Evolutionary conservation across 2,329 filamentous ascomycete species (phyloP).

Genomic region (Fusarium temperatum): DNA sequence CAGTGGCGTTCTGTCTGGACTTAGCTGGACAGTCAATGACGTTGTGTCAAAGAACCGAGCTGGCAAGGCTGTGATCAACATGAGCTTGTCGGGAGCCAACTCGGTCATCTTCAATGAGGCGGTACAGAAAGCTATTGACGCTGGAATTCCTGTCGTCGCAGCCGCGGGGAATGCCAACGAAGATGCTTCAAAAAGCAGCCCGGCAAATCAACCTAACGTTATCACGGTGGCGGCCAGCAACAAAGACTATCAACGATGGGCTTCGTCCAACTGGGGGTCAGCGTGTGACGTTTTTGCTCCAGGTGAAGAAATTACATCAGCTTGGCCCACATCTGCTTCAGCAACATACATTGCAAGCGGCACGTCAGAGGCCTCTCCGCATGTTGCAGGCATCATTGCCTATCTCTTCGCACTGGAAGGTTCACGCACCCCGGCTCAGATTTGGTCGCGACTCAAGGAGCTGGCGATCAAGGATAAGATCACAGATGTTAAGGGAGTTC

Average conservation of each 20-base stretch:
- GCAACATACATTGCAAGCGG: background rate
- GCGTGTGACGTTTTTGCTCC: conserved; percentile 17
- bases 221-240: conserved; percentile 44
- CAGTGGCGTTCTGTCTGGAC: conserved; percentile 39
- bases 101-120: conserved; percentile 28
- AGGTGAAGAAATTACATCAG: conserved; percentile 34
- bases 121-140: conserved; percentile 25
- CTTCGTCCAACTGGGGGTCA: conserved; percentile 56
- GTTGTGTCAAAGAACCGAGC: conserved; percentile 39
- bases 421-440: background rate
- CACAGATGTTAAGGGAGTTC: conserved; percentile 4
- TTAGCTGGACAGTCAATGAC: conserved; percentile 47
- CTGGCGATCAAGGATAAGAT: conserved; percentile 25
- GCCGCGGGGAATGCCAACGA: conserved; percentile 32
- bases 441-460: conserved; percentile 3
- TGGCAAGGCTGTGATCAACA: conserved; percentile 52
- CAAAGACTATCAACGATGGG: conserved; percentile 47
- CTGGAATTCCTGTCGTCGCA: conserved; percentile 51
- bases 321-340: conserved; percentile 24
- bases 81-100: conserved; percentile 48
- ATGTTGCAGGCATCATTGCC: conserved; percentile 35
- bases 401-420: conserved; percentile 36
- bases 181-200: conserved; percentile 8
- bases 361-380: conserved; percentile 29
- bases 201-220: conserved; percentile 30